Base-by-base conservation (phyloP, 257 asterid genomes). In the Petrea volubilis region DNA sequence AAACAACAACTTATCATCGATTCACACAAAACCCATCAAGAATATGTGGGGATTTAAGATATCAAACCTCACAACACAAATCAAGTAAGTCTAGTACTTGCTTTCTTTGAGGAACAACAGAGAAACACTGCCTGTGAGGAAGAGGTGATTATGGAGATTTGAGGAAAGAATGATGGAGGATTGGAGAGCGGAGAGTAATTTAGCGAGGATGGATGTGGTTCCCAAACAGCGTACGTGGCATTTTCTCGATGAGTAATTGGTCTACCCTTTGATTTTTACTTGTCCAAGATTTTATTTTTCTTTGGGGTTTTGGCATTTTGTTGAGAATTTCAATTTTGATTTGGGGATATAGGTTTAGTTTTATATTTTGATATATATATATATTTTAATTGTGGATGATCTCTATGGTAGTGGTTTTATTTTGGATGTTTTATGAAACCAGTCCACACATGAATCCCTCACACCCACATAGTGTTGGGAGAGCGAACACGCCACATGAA, bases 171-270 rank as follows among this genome's bases (percentile, higher is more conserved):
- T 60, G 29, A 21, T 50, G 24, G 59, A 36, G 70, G 18, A 10
- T 8, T 0, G 43, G 75, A 46, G 65, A 28, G 53, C 74, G 38
- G 44, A 60, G 24, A 55, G 64, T 36, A 64, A 82, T 83, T 83
- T 86, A 83, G 80, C 83, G 85, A 85, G 80, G 83, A 40, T 40
- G 85, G 90, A 78, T 91, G 87, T 84, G 96, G 93, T 78, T 70
- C 72, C 73, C 60, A 66, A 73, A 38, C n/a, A 29, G 73, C 11
- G 29, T 65, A 82, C 96, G 96, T 92, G 96, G 92, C 88, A 4
- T 60, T 67, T 64, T 67, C 36, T 51, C 61, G 34, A 47, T 77
- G 81, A 68, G 15, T 68, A 72, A 82, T 78, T 74, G 74, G 78
- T 63, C 77, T 60, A 67, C 34, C 62, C 66, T 58, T 29, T 58